Evolutionary conservation across 129 eudicot genomes (phyloP), one percentile per base, ranked within the genome.

Genomic region (Lonicera japonica): DNA sequence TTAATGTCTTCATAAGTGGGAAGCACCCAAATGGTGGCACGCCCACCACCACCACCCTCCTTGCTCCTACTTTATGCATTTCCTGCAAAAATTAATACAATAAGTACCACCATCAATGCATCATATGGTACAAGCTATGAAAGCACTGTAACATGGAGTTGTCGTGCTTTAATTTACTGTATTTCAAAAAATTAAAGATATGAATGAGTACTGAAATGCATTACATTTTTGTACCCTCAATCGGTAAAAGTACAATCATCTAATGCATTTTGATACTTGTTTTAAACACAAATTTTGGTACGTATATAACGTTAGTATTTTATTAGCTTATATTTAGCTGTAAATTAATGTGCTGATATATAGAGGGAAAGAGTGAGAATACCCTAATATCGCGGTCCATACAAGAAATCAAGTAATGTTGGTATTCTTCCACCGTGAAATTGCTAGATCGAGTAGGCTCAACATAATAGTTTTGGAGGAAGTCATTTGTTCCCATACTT

Each of bases 401-500:
- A 69, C 77, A 54, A 29, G 70, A 62, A 70, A 82, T 66, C 68
- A 86, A 64, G 71, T 21, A 86, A 57, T 57, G 72, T 72, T 75
- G 83, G 73, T 82, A 86, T 56, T 86, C 79, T 36, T 67, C 70
- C n/a, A 79, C 57, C 12, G 78, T 86, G 77, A 67, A 86, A 47
- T 69, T 76, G 13, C 62, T 11, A 8, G 84, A 22, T 54, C 95
- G 95, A 46, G 66, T 66, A 11, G 81, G 75, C 22, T 76, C 82
- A 0, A 73, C 9, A 19, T 58, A 82, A 75, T 86, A 86, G 29
- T 86, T 86, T 48, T 76, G 84, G 58, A 86, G 64, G 50, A 86
- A 82, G 76, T 86, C 95, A 65, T 86, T 82, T 11, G 86, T 79
- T 11, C 95, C 89, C 77, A 79, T 79, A 65, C 89, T 82, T 47